Percentiles rank a stretch among this genome's conserved stretches.
These are phyloP conservation scores for Cercis canadensis DNA, from an alignment of 306 rosid genomes.

Conservation along the genomic window DNA sequence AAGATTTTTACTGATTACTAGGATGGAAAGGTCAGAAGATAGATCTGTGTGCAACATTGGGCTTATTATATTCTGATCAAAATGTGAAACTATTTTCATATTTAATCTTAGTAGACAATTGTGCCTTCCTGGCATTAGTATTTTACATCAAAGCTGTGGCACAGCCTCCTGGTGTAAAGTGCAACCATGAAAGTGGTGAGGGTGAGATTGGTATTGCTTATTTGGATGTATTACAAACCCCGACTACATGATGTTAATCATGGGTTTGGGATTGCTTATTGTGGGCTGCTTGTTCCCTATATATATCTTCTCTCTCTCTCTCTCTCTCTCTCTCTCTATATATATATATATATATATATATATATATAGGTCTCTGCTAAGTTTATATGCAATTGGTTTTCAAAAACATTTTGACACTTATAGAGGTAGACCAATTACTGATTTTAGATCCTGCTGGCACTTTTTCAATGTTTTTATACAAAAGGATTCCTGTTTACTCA, in stretches of 20 bases:
- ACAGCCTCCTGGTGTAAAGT: constrained; percentile 18
- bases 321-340: too few relatives aligned
- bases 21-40: constrained; percentile 12
- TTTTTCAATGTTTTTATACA: too few relatives aligned
- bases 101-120: constrained; percentile 15
- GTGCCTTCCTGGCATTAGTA: neutral
- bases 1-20: constrained; percentile 22
- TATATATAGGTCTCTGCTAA: too few relatives aligned
- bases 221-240: constrained; percentile 12
- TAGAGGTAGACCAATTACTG: too few relatives aligned
- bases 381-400: too few relatives aligned
- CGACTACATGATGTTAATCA: neutral
- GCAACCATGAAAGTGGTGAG: constrained; percentile 11
- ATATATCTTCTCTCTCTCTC: too few relatives aligned
- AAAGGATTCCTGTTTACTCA: too few relatives aligned
- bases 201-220: constrained; percentile 6
- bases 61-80: constrained; percentile 5
- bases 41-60: neutral
- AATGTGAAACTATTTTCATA: neutral
- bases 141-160: constrained; percentile 28
- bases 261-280: neutral
- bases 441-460: too few relatives aligned
- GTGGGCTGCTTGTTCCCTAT: too few relatives aligned
- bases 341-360: too few relatives aligned
- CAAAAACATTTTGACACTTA: too few relatives aligned